phyloP scores from a whole-genome alignment of 2,329 filamentous ascomycete genomes.

The Aureobasidium vineae region DNA sequence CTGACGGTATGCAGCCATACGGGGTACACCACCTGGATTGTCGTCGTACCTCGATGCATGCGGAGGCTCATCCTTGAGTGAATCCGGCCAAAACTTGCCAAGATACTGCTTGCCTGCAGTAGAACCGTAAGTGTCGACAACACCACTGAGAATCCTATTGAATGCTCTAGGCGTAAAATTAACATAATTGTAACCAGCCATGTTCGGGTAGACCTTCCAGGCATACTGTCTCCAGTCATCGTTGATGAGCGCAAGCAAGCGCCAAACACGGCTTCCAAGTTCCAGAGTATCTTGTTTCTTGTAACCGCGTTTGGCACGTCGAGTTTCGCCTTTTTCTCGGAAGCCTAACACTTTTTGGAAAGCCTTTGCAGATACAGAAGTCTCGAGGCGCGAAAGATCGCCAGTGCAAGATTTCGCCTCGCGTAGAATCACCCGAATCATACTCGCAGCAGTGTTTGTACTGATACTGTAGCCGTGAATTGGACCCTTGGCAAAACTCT shows the following conservation, averaged over 20 bases:
- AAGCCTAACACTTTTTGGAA: slow-evolving; percentile 3
- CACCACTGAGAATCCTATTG: slow-evolving; percentile 54
- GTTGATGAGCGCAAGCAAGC: slow-evolving; percentile 34
- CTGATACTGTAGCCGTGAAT: background rate
- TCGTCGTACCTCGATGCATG: background rate
- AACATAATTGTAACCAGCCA: slow-evolving; percentile 14
- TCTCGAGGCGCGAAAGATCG: background rate
- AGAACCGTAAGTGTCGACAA: slow-evolving; percentile 52
- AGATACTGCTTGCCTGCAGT: slow-evolving; percentile 50
- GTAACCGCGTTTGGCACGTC: background rate
- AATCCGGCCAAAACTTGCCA: slow-evolving; percentile 47
- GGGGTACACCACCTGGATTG: background rate
- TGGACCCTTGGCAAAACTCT: slow-evolving; percentile 7
- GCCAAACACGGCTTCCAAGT: slow-evolving; percentile 22
- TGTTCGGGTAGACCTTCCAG: slow-evolving; percentile 35
- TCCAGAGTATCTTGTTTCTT: background rate
- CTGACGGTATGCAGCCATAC: slow-evolving; percentile 8
- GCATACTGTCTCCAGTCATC: slow-evolving; percentile 28
- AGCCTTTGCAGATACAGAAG: background rate
- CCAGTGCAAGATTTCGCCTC: background rate
- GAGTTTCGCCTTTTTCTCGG: background rate
- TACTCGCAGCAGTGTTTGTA: slow-evolving; percentile 2
- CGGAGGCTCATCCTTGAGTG: background rate
- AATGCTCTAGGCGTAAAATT: slow-evolving; percentile 43
- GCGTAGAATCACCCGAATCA: slow-evolving; percentile 23